Percentiles rank a stretch among this genome's conserved stretches.
Evolutionary conservation across 192 early-diverging fungal genomes (phyloP).

Genomic region (Coemansia sp.): DNA sequence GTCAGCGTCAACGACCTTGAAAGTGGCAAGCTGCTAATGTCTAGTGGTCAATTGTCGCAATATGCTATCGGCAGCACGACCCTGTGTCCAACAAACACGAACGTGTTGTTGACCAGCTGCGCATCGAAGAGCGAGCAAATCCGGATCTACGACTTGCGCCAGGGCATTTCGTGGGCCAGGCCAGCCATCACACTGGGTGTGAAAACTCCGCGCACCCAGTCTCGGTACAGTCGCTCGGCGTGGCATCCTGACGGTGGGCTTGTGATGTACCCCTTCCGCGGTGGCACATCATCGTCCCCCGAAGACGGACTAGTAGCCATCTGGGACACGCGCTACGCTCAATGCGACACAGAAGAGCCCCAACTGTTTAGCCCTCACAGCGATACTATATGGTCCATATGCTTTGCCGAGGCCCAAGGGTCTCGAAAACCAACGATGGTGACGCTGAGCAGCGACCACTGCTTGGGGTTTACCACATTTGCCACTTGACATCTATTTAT

Average conservation of each 20-base stretch:
- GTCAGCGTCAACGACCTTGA: conserved; percentile 20
- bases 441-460: conserved; percentile 24
- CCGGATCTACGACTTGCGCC: conserved; percentile 30
- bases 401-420: conserved; percentile 14
- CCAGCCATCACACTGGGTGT: conserved; percentile 29
- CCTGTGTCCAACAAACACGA: conserved; percentile 23
- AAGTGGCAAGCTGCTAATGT: conserved; percentile 20
- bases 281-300: neutral
- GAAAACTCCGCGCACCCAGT: conserved; percentile 17
- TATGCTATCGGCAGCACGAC: conserved; percentile 20
- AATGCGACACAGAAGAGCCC: conserved; percentile 19
- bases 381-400: conserved; percentile 24
- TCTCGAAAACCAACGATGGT: conserved; percentile 22
- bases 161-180: neutral
- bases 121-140: conserved; percentile 22
- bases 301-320: conserved; percentile 22
- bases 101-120: conserved; percentile 28
- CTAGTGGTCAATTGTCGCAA: neutral
- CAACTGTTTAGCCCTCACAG: conserved; percentile 26
- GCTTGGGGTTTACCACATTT: conserved; percentile 38
- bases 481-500: conserved; percentile 2
- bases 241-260: conserved; percentile 44
- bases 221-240: conserved; percentile 34
- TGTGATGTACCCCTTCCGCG: conserved; percentile 31
- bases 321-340: conserved; percentile 40